Conservation (phyloP, 768 basidiomycete genomes). For the Omphalotus guepiniiformis region DNA sequence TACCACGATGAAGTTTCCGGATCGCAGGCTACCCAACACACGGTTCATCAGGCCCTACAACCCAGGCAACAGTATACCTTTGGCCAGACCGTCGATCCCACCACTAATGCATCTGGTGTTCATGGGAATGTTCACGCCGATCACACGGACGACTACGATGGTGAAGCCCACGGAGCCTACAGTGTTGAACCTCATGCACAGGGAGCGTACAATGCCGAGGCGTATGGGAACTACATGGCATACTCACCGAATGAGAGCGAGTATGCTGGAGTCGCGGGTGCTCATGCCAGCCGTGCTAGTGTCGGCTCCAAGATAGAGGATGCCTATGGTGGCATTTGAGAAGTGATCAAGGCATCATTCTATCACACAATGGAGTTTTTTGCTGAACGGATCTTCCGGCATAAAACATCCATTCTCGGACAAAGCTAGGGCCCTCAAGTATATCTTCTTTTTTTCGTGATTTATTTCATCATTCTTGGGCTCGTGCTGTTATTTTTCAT, state of each 20-base stretch:
- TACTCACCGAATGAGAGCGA: not conserved
- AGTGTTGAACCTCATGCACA: not conserved
- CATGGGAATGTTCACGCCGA: not conserved
- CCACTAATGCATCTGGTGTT: not conserved
- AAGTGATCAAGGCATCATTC: not conserved
- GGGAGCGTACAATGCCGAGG: not conserved
- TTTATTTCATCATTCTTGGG: not conserved
- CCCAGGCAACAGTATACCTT: conserved; percentile 8
- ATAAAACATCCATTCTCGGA: not conserved
- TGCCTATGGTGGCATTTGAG: conserved; percentile 7
- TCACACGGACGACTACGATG: not conserved
- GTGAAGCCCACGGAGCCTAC: not conserved
- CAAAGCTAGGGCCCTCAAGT: not conserved
- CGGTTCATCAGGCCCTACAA: not conserved
- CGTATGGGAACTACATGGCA: not conserved
- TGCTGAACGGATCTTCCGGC: not conserved
- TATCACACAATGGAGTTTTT: not conserved
- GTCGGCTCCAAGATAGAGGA: conserved; percentile 1
- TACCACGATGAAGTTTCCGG: conserved; percentile 3
- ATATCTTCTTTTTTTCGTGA: not conserved
- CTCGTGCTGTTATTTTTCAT: not conserved
- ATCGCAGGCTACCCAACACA: not conserved
- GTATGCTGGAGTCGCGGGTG: not conserved
- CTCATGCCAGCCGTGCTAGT: not conserved
- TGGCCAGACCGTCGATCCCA: conserved; percentile 1